phyloP scores from a whole-genome alignment of 1,139 yeast genomes.

The Magnusiomyces clavatus region DNA sequence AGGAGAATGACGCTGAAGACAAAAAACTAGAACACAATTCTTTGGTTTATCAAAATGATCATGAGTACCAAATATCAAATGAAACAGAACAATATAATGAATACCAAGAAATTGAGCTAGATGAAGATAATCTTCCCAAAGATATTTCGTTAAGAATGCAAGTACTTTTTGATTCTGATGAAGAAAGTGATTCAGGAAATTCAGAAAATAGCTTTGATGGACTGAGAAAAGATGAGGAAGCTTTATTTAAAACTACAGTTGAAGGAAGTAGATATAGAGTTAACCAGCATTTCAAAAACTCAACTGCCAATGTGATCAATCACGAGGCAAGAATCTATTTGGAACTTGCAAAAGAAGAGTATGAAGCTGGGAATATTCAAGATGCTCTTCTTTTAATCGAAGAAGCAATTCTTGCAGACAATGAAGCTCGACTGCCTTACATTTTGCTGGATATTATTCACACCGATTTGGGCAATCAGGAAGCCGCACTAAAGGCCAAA shows the following conservation, averaged over 20 bases:
- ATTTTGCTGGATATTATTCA: constrained; percentile 81
- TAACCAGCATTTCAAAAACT: neutral
- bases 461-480: constrained; percentile 54
- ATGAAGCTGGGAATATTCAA: constrained; percentile 56
- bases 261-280: constrained; percentile 3
- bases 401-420: constrained; percentile 72
- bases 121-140: constrained; percentile 27
- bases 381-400: constrained; percentile 59
- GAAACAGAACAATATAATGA: constrained; percentile 1
- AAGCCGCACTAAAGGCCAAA: constrained; percentile 77
- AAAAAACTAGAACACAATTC: neutral
- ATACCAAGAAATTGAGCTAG: constrained; percentile 13
- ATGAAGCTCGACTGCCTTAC: constrained; percentile 74
- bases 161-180: constrained; percentile 1
- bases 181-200: neutral
- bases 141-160: constrained; percentile 24
- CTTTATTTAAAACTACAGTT: neutral
- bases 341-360: constrained; percentile 64
- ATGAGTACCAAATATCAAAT: neutral
- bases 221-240: constrained; percentile 4
- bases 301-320: neutral
- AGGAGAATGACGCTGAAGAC: constrained; percentile 10
- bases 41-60: neutral
- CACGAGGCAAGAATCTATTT: constrained; percentile 10
- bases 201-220: neutral